Conservation (phyloP, 495 filamentous ascomycete species). For the Daldinia childiae region DNA sequence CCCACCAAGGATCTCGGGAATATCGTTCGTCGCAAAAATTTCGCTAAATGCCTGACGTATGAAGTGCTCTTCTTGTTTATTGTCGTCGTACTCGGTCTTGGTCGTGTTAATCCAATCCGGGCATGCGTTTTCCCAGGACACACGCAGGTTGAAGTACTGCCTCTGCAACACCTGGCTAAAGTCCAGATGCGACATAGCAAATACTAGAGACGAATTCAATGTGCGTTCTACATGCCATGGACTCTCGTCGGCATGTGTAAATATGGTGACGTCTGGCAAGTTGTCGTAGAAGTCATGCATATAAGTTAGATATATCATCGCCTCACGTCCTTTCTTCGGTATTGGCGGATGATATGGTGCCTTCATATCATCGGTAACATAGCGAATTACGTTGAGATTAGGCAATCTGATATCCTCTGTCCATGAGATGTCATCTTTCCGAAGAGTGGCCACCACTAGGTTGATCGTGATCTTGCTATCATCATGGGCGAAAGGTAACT, state of each 20-base stretch:
- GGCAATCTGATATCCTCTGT: conserved; percentile 62
- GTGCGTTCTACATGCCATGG: conserved; percentile 72
- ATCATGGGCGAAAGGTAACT: not conserved
- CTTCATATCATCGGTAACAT: conserved; percentile 69
- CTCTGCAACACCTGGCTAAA: conserved; percentile 52
- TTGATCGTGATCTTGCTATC: conserved; percentile 40
- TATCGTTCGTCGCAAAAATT: conserved; percentile 42
- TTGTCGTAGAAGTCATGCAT: conserved; percentile 76
- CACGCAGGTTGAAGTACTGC: conserved; percentile 63
- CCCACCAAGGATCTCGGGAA: conserved; percentile 64
- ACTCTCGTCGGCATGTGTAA: conserved; percentile 73
- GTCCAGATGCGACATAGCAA: conserved; percentile 56
- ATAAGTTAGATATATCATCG: conserved; percentile 77
- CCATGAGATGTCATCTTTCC: conserved; percentile 69
- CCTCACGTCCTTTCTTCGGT: conserved; percentile 78
- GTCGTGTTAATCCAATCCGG: conserved; percentile 67
- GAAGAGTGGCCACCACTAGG: conserved; percentile 68
- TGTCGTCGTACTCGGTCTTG: conserved; percentile 57
- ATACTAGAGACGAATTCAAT: conserved; percentile 52
- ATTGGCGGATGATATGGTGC: conserved; percentile 70
- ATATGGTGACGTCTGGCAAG: conserved; percentile 72
- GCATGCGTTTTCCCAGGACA: conserved; percentile 62
- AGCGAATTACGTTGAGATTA: conserved; percentile 68
- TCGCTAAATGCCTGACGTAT: conserved; percentile 51
- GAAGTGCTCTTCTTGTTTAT: conserved; percentile 70